phyloP scores from a whole-genome alignment of 2,329 filamentous ascomycete species.

The Lasiodiplodia citricola region DNA sequence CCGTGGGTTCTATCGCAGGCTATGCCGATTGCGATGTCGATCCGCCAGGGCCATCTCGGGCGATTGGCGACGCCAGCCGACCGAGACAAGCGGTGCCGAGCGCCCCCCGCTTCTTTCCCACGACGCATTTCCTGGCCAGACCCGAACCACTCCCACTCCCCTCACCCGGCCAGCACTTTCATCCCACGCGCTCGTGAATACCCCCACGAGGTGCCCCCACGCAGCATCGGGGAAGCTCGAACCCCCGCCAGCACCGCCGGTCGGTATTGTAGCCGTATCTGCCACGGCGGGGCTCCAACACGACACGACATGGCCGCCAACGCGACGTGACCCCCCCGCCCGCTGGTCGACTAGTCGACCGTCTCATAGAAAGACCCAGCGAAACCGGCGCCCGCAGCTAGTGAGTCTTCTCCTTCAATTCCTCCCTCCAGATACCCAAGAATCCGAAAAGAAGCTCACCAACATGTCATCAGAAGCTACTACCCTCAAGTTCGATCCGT shows the following conservation, averaged over 20 bases:
- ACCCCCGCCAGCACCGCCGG: neutral
- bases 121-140: neutral
- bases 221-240: constrained; percentile 15
- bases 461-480: neutral
- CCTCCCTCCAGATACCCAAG: neutral
- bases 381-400: neutral
- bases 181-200: constrained; percentile 29
- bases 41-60: constrained; percentile 3
- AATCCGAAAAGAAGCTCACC: neutral
- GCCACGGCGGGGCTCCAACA: neutral
- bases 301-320: constrained; percentile 3
- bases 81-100: neutral
- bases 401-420: neutral
- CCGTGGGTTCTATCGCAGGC: constrained; percentile 20
- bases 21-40: constrained; percentile 16
- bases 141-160: rapidly evolving
- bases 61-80: constrained; percentile 12
- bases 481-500: neutral
- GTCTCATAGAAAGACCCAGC: neutral
- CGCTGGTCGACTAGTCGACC: neutral
- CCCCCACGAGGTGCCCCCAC: constrained; percentile 32
- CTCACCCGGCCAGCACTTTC: neutral
- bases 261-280: neutral
- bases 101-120: neutral
- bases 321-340: neutral